phyloP scores from a whole-genome alignment of 805 yeast species.

The Starmera amethionina region DNA sequence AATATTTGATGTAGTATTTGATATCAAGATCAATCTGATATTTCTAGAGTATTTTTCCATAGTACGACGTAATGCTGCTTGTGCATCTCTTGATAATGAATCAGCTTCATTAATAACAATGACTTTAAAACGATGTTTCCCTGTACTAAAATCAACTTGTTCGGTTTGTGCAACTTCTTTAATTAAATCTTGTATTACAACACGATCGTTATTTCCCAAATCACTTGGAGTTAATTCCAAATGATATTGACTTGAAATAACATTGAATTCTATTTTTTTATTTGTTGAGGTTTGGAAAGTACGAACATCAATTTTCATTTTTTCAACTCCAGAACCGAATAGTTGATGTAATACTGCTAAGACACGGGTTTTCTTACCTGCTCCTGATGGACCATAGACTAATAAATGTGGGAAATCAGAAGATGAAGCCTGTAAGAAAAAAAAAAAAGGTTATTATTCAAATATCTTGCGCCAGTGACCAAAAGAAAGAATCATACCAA shows the following conservation, averaged over 20 bases:
- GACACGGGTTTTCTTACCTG: constrained; percentile 93
- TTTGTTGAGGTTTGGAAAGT: constrained; percentile 66
- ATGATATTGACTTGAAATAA: constrained; percentile 86
- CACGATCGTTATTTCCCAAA: constrained; percentile 91
- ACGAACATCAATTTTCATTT: constrained; percentile 82
- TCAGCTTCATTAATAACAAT: constrained; percentile 91
- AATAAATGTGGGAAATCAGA: constrained; percentile 91
- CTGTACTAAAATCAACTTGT: constrained; percentile 68
- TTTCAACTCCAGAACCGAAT: constrained; percentile 76
- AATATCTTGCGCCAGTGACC: too few species aligned
- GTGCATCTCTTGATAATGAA: constrained; percentile 83
- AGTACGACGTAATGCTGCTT: constrained; percentile 89
- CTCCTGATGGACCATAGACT: constrained; percentile 93
- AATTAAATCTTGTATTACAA: constrained; percentile 87
- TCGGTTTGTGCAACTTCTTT: constrained; percentile 94
- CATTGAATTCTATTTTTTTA: constrained; percentile 81
- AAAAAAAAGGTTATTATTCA: constrained; percentile 5
- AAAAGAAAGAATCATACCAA: too few species aligned
- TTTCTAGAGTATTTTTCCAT: constrained; percentile 92
- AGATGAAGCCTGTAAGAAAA: constrained; percentile 29
- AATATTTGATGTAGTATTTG: constrained; percentile 85
- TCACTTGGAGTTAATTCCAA: constrained; percentile 94
- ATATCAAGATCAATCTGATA: constrained; percentile 72
- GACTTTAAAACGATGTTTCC: constrained; percentile 55
- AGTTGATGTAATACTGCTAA: constrained; percentile 69